Percentiles rank a stretch among this genome's conserved stretches.
phyloP scores from a whole-genome alignment of 192 early-diverging fungal species.

The Jimgerdemannia lactiflua region DNA sequence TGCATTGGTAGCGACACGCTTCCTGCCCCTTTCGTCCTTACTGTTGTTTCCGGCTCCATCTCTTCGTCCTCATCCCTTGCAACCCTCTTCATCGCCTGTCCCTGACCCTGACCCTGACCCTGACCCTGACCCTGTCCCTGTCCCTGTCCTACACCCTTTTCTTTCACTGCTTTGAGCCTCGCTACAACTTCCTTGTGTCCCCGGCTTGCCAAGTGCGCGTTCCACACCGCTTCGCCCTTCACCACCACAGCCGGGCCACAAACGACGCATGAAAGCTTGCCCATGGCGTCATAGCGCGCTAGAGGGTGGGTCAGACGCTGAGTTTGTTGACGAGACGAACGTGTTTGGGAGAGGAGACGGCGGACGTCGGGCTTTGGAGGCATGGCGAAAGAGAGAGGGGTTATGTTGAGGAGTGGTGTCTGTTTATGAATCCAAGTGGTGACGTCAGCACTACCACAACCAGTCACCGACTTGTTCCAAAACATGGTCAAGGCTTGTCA shows the following conservation, averaged over 20 bases:
- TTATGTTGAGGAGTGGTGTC: background rate
- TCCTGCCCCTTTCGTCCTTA: background rate
- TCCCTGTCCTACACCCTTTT: conserved; percentile 27
- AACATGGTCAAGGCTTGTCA: too few species aligned
- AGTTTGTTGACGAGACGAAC: conserved; percentile 13
- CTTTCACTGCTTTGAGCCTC: conserved; percentile 41
- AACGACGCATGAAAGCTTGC: conserved; percentile 40
- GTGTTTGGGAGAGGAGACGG: conserved; percentile 25
- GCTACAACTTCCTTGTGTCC: conserved; percentile 41
- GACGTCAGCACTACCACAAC: background rate
- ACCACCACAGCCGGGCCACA: conserved; percentile 32
- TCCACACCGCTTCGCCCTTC: conserved; percentile 44
- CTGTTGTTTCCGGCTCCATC: conserved; percentile 14
- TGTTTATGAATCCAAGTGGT: background rate
- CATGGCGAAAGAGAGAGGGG: background rate
- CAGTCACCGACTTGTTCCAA: too few species aligned
- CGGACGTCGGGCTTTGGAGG: conserved; percentile 19
- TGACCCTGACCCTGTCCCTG: background rate
- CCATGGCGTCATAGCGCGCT: conserved; percentile 47
- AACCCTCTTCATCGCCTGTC: conserved; percentile 21
- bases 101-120: conserved; percentile 4
- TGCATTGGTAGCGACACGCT: too few species aligned
- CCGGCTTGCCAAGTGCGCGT: conserved; percentile 38
- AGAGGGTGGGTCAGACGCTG: conserved; percentile 43
- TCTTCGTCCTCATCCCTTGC: conserved; percentile 15